A percentile compares a stretch with the other conserved stretches of the same genome.
These are phyloP conservation scores for Edaphochlamys debaryana DNA, from an alignment of 139 green algal species.

Conservation along the genomic window DNA sequence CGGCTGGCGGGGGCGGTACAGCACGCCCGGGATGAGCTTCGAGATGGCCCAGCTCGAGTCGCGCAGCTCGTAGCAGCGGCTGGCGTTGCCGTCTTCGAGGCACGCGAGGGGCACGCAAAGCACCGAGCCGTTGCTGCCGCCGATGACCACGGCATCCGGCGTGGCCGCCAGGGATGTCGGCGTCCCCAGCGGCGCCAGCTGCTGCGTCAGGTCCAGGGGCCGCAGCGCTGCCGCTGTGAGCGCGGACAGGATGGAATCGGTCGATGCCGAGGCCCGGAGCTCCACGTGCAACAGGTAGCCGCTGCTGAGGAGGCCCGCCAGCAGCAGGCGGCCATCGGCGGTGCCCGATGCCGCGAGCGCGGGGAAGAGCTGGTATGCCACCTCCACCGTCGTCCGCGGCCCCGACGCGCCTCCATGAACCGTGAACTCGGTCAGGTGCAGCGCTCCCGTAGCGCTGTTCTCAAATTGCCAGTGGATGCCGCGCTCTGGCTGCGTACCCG, in stretches of 20 bases:
- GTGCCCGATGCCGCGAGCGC: constrained; percentile 31
- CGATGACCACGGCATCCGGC: constrained; percentile 38
- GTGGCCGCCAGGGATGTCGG: constrained; percentile 49
- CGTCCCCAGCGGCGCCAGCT: constrained; percentile 36
- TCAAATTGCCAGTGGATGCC: constrained; percentile 54
- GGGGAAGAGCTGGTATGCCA: constrained; percentile 30
- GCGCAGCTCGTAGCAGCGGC: constrained; percentile 38
- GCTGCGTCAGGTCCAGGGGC: constrained; percentile 30
- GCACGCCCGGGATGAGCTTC: constrained; percentile 52
- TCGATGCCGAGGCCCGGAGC: not conserved
- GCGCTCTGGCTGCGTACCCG: constrained; percentile 1
- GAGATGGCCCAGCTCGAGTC: constrained; percentile 52
- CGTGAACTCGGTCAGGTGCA: constrained; percentile 40
- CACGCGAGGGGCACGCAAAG: constrained; percentile 35
- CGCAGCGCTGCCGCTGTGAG: not conserved
- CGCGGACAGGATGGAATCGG: not conserved
- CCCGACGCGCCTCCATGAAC: not conserved
- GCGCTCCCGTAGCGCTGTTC: constrained; percentile 37
- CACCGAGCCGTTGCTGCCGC: constrained; percentile 43
- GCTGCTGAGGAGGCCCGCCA: constrained; percentile 31
- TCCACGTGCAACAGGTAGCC: constrained; percentile 1
- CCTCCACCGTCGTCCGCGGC: constrained; percentile 16
- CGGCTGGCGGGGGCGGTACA: constrained; percentile 40
- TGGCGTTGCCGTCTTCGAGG: constrained; percentile 8
- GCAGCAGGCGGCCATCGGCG: constrained; percentile 13